phyloP scores from a whole-genome alignment of 805 yeast genomes.

The Metschnikowia kofuensis region DNA sequence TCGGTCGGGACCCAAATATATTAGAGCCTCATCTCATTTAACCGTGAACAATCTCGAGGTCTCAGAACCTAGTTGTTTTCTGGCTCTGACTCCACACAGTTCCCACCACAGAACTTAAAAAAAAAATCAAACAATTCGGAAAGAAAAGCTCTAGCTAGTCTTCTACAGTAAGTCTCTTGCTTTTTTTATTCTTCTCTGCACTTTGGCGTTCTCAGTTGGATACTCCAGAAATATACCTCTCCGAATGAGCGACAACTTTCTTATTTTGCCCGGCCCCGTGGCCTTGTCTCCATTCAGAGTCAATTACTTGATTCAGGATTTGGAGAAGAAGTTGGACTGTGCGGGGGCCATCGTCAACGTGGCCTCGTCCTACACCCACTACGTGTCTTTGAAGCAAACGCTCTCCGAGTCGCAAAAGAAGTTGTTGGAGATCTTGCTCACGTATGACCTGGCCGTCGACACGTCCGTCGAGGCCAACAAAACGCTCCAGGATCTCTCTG shows the following conservation, averaged over 20 bases:
- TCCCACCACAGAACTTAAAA: neutral
- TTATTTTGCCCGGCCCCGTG: slow-evolving; percentile 76
- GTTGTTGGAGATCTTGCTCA: slow-evolving; percentile 60
- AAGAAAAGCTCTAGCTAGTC: too few species aligned
- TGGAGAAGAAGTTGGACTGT: slow-evolving; percentile 67
- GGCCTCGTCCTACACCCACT: slow-evolving; percentile 76
- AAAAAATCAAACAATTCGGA: neutral
- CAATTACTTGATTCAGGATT: slow-evolving; percentile 63
- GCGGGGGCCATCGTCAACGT: slow-evolving; percentile 62
- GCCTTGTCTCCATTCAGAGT: slow-evolving; percentile 89
- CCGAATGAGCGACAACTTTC: slow-evolving; percentile 24
- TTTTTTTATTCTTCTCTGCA: neutral
- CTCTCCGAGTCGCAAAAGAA: slow-evolving; percentile 40
- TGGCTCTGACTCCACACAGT: slow-evolving; percentile 2
- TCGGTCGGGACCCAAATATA: neutral
- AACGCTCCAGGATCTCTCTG: slow-evolving; percentile 34
- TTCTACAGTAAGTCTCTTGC: neutral
- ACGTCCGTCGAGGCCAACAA: slow-evolving; percentile 42
- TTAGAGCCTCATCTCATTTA: neutral
- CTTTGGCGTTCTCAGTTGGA: too few species aligned
- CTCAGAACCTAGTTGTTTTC: neutral
- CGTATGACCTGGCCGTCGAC: slow-evolving; percentile 71
- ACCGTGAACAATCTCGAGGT: neutral
- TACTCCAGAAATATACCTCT: too few species aligned
- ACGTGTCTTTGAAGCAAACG: slow-evolving; percentile 54